Percentiles rank a stretch among this genome's conserved stretches.
Conservation (phyloP, 495 filamentous ascomycete species). For the Penicillium psychrofluorescens region DNA sequence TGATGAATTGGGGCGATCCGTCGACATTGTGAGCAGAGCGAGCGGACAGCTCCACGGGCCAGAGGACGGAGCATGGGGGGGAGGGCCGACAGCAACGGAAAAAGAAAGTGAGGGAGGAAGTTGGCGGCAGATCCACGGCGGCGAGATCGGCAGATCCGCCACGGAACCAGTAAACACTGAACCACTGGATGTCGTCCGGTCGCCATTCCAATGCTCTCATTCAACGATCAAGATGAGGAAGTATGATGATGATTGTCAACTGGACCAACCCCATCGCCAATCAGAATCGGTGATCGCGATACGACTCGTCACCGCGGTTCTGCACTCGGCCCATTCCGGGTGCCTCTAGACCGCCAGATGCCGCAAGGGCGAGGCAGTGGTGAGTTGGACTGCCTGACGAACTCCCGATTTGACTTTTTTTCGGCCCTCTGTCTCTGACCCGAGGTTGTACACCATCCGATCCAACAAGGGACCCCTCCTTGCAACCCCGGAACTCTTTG, state of each 20-base stretch:
- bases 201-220: no score
- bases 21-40: constrained; percentile 1
- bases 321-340: background rate
- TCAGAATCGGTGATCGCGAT: no score
- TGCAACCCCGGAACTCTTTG: constrained; percentile 10
- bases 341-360: constrained; percentile 20
- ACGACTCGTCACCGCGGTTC: constrained; percentile 1
- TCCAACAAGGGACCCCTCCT: constrained; percentile 6
- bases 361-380: constrained; percentile 4
- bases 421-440: background rate
- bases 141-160: constrained; percentile 7
- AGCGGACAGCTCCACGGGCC: constrained; percentile 26
- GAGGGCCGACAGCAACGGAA: background rate
- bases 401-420: background rate
- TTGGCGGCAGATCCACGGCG: no score
- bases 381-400: no score
- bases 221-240: no score
- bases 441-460: no score
- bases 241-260: no score
- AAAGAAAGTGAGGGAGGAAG: no score
- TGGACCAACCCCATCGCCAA: no score
- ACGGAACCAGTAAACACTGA: no score
- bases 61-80: constrained; percentile 30
- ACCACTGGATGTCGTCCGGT: no score
- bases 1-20: background rate